A percentile compares a stretch with the other conserved stretches of the same genome.
Evolutionary conservation across 176 grass and related monocot genomes (phyloP).

Genomic region (Zoysia japonica): DNA sequence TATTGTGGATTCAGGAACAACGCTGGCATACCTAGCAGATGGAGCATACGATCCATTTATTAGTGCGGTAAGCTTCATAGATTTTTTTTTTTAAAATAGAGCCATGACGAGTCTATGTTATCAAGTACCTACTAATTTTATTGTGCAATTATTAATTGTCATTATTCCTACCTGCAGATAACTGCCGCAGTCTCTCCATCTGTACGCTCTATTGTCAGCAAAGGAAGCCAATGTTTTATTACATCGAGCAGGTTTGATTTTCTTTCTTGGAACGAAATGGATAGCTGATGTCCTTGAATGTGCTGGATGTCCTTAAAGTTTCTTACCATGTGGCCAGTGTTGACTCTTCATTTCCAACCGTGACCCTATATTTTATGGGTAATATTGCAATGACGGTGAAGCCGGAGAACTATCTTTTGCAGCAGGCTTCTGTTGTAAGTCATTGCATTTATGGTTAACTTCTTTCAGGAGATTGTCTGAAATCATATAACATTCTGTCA

Average conservation of each 20-base stretch:
- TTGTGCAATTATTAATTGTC: slow-evolving; percentile 8
- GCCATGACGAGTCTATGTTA: no score
- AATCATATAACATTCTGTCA: slow-evolving; percentile 22
- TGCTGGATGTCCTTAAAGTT: slow-evolving; percentile 17
- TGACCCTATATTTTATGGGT: slow-evolving; percentile 82
- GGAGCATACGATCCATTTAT: background rate
- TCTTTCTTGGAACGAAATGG: slow-evolving; percentile 28
- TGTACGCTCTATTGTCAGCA: slow-evolving; percentile 53
- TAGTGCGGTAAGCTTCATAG: background rate
- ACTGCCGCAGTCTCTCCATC: slow-evolving; percentile 63
- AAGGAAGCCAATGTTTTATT: slow-evolving; percentile 85
- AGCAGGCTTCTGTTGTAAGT: slow-evolving; percentile 76
- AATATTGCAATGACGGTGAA: slow-evolving; percentile 78
- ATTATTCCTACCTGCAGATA: slow-evolving; percentile 60
- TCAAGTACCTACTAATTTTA: background rate
- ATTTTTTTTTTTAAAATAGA: background rate
- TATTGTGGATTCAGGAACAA: background rate
- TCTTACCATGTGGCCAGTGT: slow-evolving; percentile 50
- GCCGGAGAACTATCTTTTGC: slow-evolving; percentile 91
- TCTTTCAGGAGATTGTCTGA: slow-evolving; percentile 24
- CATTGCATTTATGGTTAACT: slow-evolving; percentile 19
- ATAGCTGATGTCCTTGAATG: slow-evolving; percentile 24
- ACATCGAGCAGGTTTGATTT: slow-evolving; percentile 74
- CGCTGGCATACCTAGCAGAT: background rate
- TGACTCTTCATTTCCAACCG: slow-evolving; percentile 83